Percentiles rank a stretch among this genome's conserved stretches.
These are phyloP conservation scores for Pseudisothecium myosuroides DNA, from an alignment of 225 moss, liverwort and hornwort species.

Conservation along the genomic window DNA sequence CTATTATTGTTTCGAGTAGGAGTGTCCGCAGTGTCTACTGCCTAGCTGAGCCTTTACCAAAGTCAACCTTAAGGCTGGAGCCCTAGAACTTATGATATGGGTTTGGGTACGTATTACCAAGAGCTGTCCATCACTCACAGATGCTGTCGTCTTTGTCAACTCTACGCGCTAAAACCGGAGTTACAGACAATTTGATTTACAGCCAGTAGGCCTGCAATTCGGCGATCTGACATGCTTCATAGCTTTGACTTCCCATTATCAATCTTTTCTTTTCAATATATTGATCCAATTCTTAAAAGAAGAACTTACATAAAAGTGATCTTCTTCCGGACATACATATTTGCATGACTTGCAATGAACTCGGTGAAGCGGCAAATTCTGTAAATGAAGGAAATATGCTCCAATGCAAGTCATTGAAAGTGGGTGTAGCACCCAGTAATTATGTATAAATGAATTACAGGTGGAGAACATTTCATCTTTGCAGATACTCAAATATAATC, in stretches of 20 bases:
- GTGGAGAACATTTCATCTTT: not conserved
- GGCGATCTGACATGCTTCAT: not conserved
- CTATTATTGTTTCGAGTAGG: not conserved
- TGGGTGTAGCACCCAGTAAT: not conserved
- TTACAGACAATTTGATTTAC: not conserved
- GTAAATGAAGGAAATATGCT: not conserved
- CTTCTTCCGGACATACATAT: not conserved
- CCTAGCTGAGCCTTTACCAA: not conserved
- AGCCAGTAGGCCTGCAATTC: not conserved
- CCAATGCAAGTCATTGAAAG: not conserved
- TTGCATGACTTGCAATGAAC: not conserved
- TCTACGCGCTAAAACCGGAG: not conserved
- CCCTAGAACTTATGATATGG: not conserved
- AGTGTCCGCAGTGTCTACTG: not conserved
- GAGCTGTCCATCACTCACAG: not conserved
- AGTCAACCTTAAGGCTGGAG: not conserved
- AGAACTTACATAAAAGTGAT: not conserved
- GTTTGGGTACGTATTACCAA: not conserved
- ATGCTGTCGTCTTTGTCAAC: constrained; percentile 5
- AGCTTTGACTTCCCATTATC: not conserved
- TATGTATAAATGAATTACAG: not conserved
- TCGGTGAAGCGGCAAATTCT: not conserved
- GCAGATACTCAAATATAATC: too few relatives aligned
- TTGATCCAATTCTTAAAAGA: not conserved
- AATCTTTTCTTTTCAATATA: not conserved